Percentiles rank a stretch among this genome's conserved stretches.
Evolutionary conservation across 106 monocot species (phyloP).

Genomic region (Alisma plantagoaquatica): DNA sequence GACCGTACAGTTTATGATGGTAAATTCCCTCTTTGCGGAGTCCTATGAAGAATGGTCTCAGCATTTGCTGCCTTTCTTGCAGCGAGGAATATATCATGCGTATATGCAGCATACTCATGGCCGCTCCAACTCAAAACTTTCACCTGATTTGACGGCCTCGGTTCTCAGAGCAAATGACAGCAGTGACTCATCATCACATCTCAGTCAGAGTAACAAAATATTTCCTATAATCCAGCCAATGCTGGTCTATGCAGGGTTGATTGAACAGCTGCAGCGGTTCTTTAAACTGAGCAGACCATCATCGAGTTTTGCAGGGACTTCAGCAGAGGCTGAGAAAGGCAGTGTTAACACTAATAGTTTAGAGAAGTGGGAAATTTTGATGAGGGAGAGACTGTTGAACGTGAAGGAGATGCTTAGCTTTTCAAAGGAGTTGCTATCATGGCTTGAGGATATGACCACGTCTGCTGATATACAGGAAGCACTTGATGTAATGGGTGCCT

Average conservation of each 20-base stretch:
- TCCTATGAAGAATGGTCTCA: conserved; percentile 76
- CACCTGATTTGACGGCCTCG: conserved; percentile 20
- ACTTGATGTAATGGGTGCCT: conserved; percentile 71
- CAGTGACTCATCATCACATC: conserved; percentile 25
- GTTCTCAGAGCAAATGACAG: neutral
- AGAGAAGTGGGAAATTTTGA: conserved; percentile 71
- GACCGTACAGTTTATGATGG: conserved; percentile 98
- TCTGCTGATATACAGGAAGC: conserved; percentile 69
- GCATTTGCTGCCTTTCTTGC: conserved; percentile 61
- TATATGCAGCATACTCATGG: conserved; percentile 69
- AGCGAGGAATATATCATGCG: conserved; percentile 80
- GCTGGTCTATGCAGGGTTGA: conserved; percentile 83
- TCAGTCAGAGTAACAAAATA: conserved; percentile 28
- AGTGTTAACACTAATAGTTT: conserved; percentile 11
- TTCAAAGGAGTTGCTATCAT: conserved; percentile 69
- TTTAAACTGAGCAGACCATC: conserved; percentile 46
- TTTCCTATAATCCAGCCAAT: conserved; percentile 63
- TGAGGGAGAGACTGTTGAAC: conserved; percentile 81
- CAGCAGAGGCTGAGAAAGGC: neutral
- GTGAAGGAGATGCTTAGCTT: conserved; percentile 87
- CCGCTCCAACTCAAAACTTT: conserved; percentile 31
- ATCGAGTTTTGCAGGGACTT: neutral
- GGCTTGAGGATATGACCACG: conserved; percentile 88
- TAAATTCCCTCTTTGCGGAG: conserved; percentile 81
- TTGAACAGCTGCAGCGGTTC: conserved; percentile 86